These are phyloP conservation scores for Stagonosporopsis cucurbitacearum DNA, from an alignment of 2,329 filamentous ascomycete genomes.

Conservation along the genomic window DNA sequence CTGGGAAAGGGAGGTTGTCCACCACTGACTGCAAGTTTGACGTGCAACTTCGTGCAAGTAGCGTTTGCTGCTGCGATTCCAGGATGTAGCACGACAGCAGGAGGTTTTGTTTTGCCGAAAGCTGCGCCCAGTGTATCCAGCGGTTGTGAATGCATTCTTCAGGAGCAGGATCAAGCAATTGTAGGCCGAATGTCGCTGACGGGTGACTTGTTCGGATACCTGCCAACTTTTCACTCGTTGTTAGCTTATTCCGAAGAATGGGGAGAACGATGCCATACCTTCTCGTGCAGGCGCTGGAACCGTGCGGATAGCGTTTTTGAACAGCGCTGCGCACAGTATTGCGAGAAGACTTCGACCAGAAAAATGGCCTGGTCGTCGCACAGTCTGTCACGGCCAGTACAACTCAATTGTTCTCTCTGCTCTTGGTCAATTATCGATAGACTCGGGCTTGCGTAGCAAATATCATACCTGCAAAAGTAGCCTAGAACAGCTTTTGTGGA, in stretches of 20 bases:
- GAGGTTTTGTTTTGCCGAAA: conserved; percentile 45
- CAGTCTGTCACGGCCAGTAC: conserved; percentile 38
- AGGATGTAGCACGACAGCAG: conserved; percentile 53
- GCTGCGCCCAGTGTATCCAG: conserved; percentile 45
- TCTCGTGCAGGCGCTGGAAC: conserved; percentile 49
- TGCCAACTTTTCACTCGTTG: neutral
- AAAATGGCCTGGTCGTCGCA: conserved; percentile 55
- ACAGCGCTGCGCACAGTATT: conserved; percentile 51
- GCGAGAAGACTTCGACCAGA: conserved; percentile 52
- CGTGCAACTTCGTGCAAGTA: conserved; percentile 36
- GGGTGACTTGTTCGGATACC: neutral
- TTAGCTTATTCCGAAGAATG: neutral
- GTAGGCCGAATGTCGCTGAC: conserved; percentile 10
- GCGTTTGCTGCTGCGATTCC: conserved; percentile 48
- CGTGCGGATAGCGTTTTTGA: conserved; percentile 45
- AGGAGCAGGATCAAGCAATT: conserved; percentile 23
- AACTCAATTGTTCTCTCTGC: conserved; percentile 37
- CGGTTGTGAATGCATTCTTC: conserved; percentile 31
- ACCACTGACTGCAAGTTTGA: conserved; percentile 28
- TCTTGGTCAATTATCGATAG: conserved; percentile 22
- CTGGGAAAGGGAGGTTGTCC: conserved; percentile 49
- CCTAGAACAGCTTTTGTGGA: conserved; percentile 53
- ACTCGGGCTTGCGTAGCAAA: neutral
- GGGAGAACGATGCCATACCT: conserved; percentile 26
- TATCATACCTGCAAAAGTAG: conserved; percentile 45